These are phyloP conservation scores for Globisporangium nodosum DNA, from an alignment of 352 stramenopile species.

Conservation along the genomic window DNA sequence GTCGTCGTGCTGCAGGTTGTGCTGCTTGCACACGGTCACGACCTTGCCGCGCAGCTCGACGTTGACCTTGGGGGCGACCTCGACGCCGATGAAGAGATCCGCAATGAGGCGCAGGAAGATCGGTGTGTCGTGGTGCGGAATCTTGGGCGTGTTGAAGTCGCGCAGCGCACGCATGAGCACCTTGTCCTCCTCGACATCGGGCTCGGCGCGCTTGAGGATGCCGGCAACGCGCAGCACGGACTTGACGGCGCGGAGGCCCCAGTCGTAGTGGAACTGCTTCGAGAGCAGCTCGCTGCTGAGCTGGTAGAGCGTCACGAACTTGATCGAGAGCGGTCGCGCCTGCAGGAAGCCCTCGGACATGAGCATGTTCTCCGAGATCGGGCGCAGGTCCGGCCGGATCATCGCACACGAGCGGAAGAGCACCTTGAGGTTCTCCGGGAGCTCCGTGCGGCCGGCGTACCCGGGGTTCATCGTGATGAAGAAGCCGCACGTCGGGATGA, in stretches of 20 bases:
- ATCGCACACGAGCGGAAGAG: constrained; percentile 91
- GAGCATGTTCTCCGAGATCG: constrained; percentile 88
- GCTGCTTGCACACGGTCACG: constrained; percentile 86
- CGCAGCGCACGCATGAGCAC: constrained; percentile 83
- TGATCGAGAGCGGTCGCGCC: constrained; percentile 86
- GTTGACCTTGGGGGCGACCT: constrained; percentile 94
- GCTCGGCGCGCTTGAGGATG: constrained; percentile 79
- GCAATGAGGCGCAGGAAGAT: constrained; percentile 86
- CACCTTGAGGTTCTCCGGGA: constrained; percentile 89
- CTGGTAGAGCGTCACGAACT: constrained; percentile 90
- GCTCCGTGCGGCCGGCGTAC: constrained; percentile 84
- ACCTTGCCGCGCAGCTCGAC: constrained; percentile 89
- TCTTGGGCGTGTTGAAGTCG: constrained; percentile 87
- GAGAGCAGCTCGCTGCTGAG: constrained; percentile 80
- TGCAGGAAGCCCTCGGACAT: constrained; percentile 89
- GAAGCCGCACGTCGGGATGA: constrained; percentile 88
- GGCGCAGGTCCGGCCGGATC: constrained; percentile 94
- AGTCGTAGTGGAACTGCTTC: constrained; percentile 92
- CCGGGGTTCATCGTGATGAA: constrained; percentile 96
- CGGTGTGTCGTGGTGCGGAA: constrained; percentile 82
- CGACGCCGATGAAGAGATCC: constrained; percentile 90
- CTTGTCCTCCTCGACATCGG: constrained; percentile 82
- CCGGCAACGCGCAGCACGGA: constrained; percentile 82
- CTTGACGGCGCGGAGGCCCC: constrained; percentile 87
- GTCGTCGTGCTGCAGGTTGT: constrained; percentile 83